phyloP scores from a whole-genome alignment of 2,329 filamentous ascomycete species.

The Monosporascus sp. region DNA sequence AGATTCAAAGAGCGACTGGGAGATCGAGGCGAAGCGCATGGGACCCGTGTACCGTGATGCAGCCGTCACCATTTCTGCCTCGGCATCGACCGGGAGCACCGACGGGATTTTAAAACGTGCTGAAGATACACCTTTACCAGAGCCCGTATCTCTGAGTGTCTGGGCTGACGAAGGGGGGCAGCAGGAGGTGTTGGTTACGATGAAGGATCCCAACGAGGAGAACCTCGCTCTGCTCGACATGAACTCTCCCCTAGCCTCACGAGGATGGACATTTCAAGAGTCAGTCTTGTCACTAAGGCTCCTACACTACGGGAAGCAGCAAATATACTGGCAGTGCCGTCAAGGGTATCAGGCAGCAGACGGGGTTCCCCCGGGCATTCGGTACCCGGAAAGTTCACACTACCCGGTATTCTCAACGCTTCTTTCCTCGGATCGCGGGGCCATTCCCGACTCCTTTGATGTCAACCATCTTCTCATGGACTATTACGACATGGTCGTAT shows the following conservation, averaged over 20 bases:
- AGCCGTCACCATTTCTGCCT: slow-evolving; percentile 1
- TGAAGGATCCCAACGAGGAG: neutral
- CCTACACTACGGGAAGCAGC: slow-evolving; percentile 1
- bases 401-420: no score
- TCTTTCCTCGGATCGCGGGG: no score
- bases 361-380: neutral
- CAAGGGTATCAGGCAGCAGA: neutral
- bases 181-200: no score
- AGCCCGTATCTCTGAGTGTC: no score
- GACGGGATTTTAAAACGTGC: neutral
- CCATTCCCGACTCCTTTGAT: no score
- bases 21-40: slow-evolving; percentile 2
- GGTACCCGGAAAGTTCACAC: neutral
- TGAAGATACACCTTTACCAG: no score
- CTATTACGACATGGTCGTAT: neutral
- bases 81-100: neutral
- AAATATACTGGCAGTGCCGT: slow-evolving; percentile 5
- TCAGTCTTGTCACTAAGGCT: slow-evolving; percentile 1
- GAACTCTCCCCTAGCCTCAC: neutral
- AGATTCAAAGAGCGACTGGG: slow-evolving; percentile 3
- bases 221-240: neutral
- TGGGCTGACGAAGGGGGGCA: no score
- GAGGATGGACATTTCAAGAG: slow-evolving; percentile 5
- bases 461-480: neutral
- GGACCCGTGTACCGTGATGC: neutral